Evolutionary conservation across 2,329 filamentous ascomycete genomes (phyloP).

Genomic region (Colletotrichum tanaceti): DNA sequence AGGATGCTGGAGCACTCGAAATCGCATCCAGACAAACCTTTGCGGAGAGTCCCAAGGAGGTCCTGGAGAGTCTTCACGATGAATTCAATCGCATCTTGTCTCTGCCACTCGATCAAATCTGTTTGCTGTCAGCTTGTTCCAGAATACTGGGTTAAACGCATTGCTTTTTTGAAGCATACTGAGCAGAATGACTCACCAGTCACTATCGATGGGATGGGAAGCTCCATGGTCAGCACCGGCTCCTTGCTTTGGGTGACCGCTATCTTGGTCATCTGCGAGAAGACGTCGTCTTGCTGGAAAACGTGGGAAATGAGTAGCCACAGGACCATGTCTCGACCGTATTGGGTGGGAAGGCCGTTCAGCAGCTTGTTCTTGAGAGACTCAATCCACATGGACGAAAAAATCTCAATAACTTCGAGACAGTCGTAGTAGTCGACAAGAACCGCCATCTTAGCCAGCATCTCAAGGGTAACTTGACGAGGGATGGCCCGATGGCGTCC

Average conservation of each 20-base stretch:
- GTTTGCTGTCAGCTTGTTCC: no score
- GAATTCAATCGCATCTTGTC: not conserved
- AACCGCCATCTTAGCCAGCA: constrained; percentile 45
- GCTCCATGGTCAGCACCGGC: not conserved
- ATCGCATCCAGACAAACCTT: fast-evolving
- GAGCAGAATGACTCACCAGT: not conserved
- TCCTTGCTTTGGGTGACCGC: constrained; percentile 23
- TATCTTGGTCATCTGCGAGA: constrained; percentile 26
- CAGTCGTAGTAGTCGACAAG: constrained; percentile 49
- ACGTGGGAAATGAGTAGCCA: constrained; percentile 41
- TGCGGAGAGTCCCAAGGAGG: not conserved
- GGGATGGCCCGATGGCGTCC: constrained; percentile 47
- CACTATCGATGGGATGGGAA: not conserved
- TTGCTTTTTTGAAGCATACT: no score
- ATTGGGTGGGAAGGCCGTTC: constrained; percentile 3
- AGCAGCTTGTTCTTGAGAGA: not conserved
- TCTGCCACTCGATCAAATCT: not conserved
- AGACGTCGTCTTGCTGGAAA: constrained; percentile 17
- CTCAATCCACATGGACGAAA: constrained; percentile 39
- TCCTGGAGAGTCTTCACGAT: not conserved
- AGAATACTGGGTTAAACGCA: no score
- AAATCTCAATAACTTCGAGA: constrained; percentile 43
- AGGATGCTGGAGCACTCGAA: not conserved
- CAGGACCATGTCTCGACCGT: constrained; percentile 28
- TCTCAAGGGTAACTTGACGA: constrained; percentile 41